A percentile compares a stretch with the other conserved stretches of the same genome.
phyloP scores from a whole-genome alignment of 1,139 yeast genomes.

The Pichia sp. region DNA sequence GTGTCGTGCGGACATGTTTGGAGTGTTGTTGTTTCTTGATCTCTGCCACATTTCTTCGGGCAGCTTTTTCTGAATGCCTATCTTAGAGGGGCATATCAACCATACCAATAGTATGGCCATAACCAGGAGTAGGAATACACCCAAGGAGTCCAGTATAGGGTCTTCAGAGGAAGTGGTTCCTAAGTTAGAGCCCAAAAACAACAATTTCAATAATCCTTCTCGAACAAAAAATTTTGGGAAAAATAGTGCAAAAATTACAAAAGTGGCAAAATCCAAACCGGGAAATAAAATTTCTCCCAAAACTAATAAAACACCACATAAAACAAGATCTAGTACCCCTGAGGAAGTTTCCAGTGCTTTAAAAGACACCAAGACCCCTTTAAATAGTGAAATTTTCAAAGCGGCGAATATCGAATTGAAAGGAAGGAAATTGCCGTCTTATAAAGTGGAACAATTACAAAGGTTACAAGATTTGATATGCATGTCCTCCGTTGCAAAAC shows the following conservation, averaged over 20 bases:
- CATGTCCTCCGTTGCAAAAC: conserved; percentile 22
- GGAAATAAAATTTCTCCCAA: no score
- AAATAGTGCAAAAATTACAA: no score
- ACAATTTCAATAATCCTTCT: neutral
- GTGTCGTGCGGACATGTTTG: conserved; percentile 2
- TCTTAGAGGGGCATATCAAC: no score
- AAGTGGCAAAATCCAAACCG: no score
- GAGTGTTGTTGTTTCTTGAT: no score
- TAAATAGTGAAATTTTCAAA: conserved; percentile 2
- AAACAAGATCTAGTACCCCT: no score
- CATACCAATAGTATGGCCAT: conserved; percentile 2
- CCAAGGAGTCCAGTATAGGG: neutral
- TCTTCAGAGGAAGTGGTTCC: neutral
- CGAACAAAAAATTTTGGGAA: neutral
- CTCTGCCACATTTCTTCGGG: no score
- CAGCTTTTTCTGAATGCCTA: no score
- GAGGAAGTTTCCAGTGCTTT: no score
- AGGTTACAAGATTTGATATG: conserved; percentile 15
- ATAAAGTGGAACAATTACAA: conserved; percentile 21
- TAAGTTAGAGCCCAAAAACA: neutral
- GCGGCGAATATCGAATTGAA: neutral
- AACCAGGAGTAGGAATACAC: conserved; percentile 1
- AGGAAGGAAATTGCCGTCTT: conserved; percentile 16
- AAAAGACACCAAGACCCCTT: neutral
- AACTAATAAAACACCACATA: no score